Evolutionary conservation across 2,329 filamentous ascomycete genomes (phyloP).

Genomic region (Talaromyces sp.): DNA sequence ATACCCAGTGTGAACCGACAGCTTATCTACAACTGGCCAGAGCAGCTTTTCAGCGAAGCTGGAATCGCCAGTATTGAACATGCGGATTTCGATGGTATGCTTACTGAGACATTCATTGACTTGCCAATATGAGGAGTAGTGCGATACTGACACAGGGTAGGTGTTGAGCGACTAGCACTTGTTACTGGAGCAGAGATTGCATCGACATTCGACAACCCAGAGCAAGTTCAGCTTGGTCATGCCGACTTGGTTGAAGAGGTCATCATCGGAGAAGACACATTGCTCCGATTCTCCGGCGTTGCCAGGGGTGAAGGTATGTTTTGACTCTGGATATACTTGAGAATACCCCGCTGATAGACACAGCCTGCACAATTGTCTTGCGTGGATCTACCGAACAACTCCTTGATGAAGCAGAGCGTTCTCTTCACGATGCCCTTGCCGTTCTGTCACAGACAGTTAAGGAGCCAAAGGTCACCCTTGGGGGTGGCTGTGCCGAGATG

Average conservation of each 20-base stretch:
- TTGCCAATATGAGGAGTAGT: neutral
- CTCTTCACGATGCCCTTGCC: slow-evolving; percentile 90
- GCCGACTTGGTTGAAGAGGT: slow-evolving; percentile 97
- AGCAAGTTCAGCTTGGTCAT: slow-evolving; percentile 91
- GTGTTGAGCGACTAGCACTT: slow-evolving; percentile 83
- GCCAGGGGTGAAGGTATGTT: slow-evolving; percentile 43
- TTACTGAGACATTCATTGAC: neutral
- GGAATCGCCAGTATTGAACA: slow-evolving; percentile 99
- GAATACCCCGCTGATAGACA: slow-evolving; percentile 37
- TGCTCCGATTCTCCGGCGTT: slow-evolving; percentile 96
- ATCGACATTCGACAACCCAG: slow-evolving; percentile 96
- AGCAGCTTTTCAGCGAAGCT: slow-evolving; percentile 96
- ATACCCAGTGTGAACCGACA: slow-evolving; percentile 75
- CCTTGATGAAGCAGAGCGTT: slow-evolving; percentile 93
- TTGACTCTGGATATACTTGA: neutral
- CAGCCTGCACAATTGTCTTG: slow-evolving; percentile 94
- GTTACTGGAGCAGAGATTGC: slow-evolving; percentile 97
- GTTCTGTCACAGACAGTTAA: slow-evolving; percentile 95
- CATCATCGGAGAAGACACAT: slow-evolving; percentile 94
- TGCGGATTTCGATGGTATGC: slow-evolving; percentile 87
- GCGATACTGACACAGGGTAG: slow-evolving; percentile 1
- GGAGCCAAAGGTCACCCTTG: slow-evolving; percentile 89
- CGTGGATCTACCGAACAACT: slow-evolving; percentile 95
- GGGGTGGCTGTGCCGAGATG: slow-evolving; percentile 97
- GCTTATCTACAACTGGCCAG: slow-evolving; percentile 99